These are phyloP conservation scores for Grigorovia jiainica DNA, from an alignment of 805 yeast species.

Conservation along the genomic window DNA sequence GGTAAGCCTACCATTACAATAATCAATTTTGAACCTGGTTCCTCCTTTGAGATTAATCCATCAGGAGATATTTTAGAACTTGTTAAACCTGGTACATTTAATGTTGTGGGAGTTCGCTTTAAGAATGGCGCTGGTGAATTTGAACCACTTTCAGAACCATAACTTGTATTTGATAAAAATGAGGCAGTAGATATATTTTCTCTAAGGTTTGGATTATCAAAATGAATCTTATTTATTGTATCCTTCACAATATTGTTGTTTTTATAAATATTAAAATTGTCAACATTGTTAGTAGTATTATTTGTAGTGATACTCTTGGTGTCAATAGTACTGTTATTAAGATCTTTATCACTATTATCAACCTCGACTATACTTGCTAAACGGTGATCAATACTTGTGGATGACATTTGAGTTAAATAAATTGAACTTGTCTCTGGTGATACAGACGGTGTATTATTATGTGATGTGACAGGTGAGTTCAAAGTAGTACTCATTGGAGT, in stretches of 20 bases:
- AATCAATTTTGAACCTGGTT: constrained; percentile 75
- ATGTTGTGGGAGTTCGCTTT: constrained; percentile 58
- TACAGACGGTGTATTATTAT: neutral
- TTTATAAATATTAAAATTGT: no score
- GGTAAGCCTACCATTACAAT: constrained; percentile 96
- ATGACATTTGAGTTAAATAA: neutral
- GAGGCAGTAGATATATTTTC: no score
- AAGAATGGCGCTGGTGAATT: neutral
- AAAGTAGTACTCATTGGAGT: constrained; percentile 3
- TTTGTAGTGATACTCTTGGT: no score
- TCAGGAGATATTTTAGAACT: constrained; percentile 72
- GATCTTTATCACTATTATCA: no score
- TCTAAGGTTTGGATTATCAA: neutral
- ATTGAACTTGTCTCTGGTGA: constrained; percentile 1
- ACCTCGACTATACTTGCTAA: neutral
- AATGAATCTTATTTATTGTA: neutral
- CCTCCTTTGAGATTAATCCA: constrained; percentile 51
- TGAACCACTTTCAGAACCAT: neutral
- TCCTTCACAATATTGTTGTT: no score
- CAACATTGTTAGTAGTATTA: no score
- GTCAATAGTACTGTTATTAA: no score
- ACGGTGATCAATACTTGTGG: neutral
- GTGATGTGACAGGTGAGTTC: constrained; percentile 1
- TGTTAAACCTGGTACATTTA: constrained; percentile 90
- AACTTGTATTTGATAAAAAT: no score